A percentile compares a stretch with the other conserved stretches of the same genome.
Evolutionary conservation across 2,329 filamentous ascomycete genomes (phyloP).

Genomic region (Didymella segeticola): DNA sequence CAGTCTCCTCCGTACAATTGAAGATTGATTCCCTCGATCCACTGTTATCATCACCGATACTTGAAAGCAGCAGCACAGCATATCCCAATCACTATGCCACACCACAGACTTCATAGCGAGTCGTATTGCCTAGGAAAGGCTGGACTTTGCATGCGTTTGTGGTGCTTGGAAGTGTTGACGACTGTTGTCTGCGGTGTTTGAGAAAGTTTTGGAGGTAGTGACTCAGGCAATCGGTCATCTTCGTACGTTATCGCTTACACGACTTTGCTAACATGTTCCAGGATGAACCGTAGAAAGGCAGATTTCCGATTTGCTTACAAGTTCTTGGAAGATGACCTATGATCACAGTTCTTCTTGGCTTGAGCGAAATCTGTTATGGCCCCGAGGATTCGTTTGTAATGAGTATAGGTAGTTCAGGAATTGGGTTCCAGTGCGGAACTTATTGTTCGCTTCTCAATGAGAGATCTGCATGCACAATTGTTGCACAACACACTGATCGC

Average conservation of each 20-base stretch:
- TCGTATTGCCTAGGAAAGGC: background rate
- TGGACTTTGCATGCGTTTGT: background rate
- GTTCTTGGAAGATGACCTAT: slow-evolving; percentile 93
- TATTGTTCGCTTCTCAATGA: slow-evolving; percentile 27
- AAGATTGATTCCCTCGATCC: background rate
- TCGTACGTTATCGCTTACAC: background rate
- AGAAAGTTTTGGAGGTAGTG: background rate
- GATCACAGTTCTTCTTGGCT: slow-evolving; percentile 17
- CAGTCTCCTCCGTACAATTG: slow-evolving; percentile 23
- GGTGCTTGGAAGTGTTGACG: background rate
- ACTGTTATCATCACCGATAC: background rate
- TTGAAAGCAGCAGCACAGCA: background rate
- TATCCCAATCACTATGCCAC: background rate
- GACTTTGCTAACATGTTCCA: slow-evolving; percentile 51
- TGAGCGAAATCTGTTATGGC: slow-evolving; percentile 8
- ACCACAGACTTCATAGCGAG: background rate
- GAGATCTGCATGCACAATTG: slow-evolving; percentile 7
- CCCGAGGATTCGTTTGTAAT: slow-evolving; percentile 36
- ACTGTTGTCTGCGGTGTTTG: background rate
- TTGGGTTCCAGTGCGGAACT: slow-evolving; percentile 26
- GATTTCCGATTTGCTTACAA: slow-evolving; percentile 99
- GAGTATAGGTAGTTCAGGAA: slow-evolving; percentile 46
- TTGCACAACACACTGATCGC: slow-evolving; percentile 1
- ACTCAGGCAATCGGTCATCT: background rate
- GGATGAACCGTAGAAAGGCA: slow-evolving; percentile 98